Conservation (phyloP, 2,329 filamentous ascomycete genomes). For the Ophiostoma australiae region DNA sequence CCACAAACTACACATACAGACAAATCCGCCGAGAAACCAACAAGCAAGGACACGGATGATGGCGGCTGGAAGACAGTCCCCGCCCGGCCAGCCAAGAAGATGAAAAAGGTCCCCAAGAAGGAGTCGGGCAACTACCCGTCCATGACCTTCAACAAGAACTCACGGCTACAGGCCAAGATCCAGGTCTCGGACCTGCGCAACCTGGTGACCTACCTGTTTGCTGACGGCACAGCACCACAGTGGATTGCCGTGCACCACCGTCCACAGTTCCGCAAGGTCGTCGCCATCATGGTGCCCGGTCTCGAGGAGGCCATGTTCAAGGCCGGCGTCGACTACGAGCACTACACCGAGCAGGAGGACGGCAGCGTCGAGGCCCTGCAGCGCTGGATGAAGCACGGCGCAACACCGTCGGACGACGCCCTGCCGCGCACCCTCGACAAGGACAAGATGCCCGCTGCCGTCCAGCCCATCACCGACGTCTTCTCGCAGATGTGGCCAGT, state of each 20-base stretch:
- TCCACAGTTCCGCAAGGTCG: slow-evolving; percentile 68
- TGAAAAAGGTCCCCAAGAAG: slow-evolving; percentile 56
- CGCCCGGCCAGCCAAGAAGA: slow-evolving; percentile 46
- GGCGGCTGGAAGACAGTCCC: slow-evolving; percentile 50
- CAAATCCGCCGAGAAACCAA: neutral
- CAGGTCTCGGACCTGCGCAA: slow-evolving; percentile 59
- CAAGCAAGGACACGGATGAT: slow-evolving; percentile 29
- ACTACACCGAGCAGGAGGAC: slow-evolving; percentile 39
- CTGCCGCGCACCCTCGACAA: slow-evolving; percentile 51
- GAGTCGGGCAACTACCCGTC: slow-evolving; percentile 55
- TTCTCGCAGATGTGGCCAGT: slow-evolving; percentile 89
- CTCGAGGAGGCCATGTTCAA: slow-evolving; percentile 88
- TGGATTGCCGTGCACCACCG: slow-evolving; percentile 61
- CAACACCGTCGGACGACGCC: slow-evolving; percentile 46
- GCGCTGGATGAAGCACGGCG: slow-evolving; percentile 39
- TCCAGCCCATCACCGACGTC: slow-evolving; percentile 70
- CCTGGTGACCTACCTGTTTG: slow-evolving; percentile 61
- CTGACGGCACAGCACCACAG: slow-evolving; percentile 59
- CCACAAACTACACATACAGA: neutral
- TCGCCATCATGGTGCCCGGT: slow-evolving; percentile 86
- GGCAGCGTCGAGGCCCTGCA: slow-evolving; percentile 34
- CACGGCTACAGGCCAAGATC: slow-evolving; percentile 57
- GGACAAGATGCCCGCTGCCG: slow-evolving; percentile 47
- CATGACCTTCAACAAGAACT: slow-evolving; percentile 53
- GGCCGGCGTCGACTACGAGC: slow-evolving; percentile 47